Conservation (phyloP, 2,329 filamentous ascomycete species). For the Neoscytalidium dimidiatum region DNA sequence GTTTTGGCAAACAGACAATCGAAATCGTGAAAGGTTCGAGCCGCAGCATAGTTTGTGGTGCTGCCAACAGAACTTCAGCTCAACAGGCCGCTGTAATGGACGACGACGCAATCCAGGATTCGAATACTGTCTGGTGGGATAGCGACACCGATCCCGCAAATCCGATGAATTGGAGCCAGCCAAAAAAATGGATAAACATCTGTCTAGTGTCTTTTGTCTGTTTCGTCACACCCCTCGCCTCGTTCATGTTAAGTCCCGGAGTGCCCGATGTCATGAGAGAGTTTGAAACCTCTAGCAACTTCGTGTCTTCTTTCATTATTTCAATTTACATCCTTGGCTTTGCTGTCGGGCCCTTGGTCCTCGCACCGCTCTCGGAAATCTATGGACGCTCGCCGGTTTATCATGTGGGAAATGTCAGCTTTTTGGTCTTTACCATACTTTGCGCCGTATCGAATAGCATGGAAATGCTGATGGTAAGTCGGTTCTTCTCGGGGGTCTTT, state of each 20-base stretch:
- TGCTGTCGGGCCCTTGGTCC: slow-evolving; percentile 30
- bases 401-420: slow-evolving; percentile 24
- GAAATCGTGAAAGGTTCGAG: no score
- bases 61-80: no score
- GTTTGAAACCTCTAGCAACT: slow-evolving; percentile 23
- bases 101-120: no score
- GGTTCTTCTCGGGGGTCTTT: slow-evolving; percentile 34
- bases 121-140: background rate
- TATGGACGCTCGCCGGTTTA: slow-evolving; percentile 28
- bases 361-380: slow-evolving; percentile 32
- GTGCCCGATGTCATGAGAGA: slow-evolving; percentile 26
- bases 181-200: slow-evolving; percentile 34
- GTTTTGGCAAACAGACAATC: no score
- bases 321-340: slow-evolving; percentile 32
- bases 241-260: slow-evolving; percentile 29
- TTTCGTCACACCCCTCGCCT: slow-evolving; percentile 32
- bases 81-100: no score
- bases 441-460: slow-evolving; percentile 27
- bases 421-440: slow-evolving; percentile 27
- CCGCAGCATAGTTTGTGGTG: no score
- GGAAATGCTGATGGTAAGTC: slow-evolving; percentile 28
- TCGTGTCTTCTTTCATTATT: slow-evolving; percentile 25
- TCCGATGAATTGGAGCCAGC: slow-evolving; percentile 27
- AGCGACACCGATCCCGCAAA: slow-evolving; percentile 27
- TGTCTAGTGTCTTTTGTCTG: slow-evolving; percentile 31